Percentiles rank a stretch among this genome's conserved stretches.
Conservation (phyloP, 163 green algal genomes). For the Chlamydomonas reinhardtii region DNA sequence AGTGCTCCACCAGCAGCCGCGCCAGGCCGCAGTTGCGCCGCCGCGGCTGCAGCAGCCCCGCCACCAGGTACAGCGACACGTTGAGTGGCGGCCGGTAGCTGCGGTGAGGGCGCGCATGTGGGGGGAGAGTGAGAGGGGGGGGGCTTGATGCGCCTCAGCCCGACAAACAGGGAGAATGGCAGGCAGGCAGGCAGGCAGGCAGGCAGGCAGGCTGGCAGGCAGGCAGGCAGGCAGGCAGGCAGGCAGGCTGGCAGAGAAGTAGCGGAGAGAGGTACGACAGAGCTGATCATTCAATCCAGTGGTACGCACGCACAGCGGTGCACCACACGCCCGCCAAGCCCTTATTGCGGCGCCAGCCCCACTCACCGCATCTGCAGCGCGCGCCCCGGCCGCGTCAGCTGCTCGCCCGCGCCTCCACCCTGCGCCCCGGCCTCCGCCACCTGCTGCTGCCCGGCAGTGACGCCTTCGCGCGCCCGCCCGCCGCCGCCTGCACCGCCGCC, state of each 20-base stretch:
- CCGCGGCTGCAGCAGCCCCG: background rate
- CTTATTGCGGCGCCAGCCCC: too few relatives aligned
- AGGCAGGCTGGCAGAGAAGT: background rate
- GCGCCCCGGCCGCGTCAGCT: background rate
- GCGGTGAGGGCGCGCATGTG: background rate
- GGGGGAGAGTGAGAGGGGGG: background rate
- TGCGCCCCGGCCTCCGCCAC: background rate
- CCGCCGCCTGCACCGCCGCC: background rate
- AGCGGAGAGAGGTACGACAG: too few relatives aligned
- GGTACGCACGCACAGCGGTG: too few relatives aligned
- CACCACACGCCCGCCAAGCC: too few relatives aligned
- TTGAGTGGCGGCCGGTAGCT: slow-evolving; percentile 41
- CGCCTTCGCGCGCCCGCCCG: too few relatives aligned
- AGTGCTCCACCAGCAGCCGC: slow-evolving; percentile 24
- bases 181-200: too few relatives aligned
- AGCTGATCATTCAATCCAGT: too few relatives aligned
- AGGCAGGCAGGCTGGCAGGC: too few relatives aligned
- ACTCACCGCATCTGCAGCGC: slow-evolving; percentile 30
- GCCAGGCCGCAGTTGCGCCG: slow-evolving; percentile 6
- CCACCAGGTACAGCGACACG: slow-evolving; percentile 18
- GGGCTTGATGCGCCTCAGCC: too few relatives aligned
- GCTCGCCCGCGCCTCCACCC: background rate
- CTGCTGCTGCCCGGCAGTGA: background rate
- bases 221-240: background rate
- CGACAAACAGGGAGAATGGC: too few relatives aligned